Conservation (phyloP, 495 filamentous ascomycete species). For the Sordaria brevicollis region DNA sequence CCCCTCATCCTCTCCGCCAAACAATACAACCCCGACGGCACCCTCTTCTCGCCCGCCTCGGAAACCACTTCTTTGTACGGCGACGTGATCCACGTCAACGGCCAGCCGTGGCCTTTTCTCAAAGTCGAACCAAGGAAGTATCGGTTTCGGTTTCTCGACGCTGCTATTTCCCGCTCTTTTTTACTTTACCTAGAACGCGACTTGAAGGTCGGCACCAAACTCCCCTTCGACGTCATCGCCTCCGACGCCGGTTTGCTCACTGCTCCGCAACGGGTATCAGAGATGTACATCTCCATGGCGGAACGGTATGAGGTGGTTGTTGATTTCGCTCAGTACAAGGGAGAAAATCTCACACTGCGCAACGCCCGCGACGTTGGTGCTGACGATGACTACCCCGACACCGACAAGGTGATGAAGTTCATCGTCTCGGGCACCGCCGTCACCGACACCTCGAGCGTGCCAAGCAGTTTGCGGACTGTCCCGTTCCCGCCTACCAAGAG, state of each 20-base stretch:
- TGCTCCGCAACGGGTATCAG: slow-evolving; percentile 20
- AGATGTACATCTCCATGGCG: slow-evolving; percentile 39
- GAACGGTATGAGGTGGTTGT: slow-evolving; percentile 47
- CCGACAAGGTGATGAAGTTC: slow-evolving; percentile 45
- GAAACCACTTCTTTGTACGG: slow-evolving; percentile 39
- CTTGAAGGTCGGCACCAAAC: slow-evolving; percentile 5
- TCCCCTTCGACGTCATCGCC: slow-evolving; percentile 40
- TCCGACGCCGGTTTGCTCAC: slow-evolving; percentile 40
- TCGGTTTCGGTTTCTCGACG: slow-evolving; percentile 42
- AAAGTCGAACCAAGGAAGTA: slow-evolving; percentile 49
- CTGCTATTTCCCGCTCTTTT: slow-evolving; percentile 39
- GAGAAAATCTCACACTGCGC: slow-evolving; percentile 38
- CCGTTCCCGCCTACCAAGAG: slow-evolving; percentile 13
- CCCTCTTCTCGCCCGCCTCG: slow-evolving; percentile 25
- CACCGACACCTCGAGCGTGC: slow-evolving; percentile 11
- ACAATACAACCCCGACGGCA: slow-evolving; percentile 37
- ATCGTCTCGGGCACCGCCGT: slow-evolving; percentile 30
- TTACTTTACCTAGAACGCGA: slow-evolving; percentile 30
- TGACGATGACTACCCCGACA: slow-evolving; percentile 36
- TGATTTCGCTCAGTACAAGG: slow-evolving; percentile 38
- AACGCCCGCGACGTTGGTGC: slow-evolving; percentile 32
- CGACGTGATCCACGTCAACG: slow-evolving; percentile 48
- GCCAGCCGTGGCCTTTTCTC: slow-evolving; percentile 45
- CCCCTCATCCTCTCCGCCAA: slow-evolving; percentile 40
- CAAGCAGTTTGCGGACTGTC: not conserved